phyloP scores from a whole-genome alignment of 371 early-diverging fungal species.

The Circinella umbellata region DNA sequence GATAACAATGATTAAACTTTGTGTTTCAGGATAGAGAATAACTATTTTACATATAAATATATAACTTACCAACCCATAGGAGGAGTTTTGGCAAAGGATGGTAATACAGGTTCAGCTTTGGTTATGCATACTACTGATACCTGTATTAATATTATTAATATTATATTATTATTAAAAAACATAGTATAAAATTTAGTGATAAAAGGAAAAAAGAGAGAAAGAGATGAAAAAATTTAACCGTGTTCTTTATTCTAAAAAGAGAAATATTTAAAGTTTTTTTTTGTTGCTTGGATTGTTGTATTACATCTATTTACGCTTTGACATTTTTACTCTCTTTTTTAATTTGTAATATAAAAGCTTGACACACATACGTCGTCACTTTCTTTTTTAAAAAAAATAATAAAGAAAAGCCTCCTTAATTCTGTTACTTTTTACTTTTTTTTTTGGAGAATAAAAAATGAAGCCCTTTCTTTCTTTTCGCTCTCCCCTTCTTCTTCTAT shows the following conservation, averaged over 20 bases:
- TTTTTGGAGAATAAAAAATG: background rate
- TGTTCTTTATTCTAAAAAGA: background rate
- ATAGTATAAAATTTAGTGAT: no score
- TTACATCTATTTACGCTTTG: background rate
- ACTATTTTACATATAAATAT: background rate
- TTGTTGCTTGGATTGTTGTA: background rate
- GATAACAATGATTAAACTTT: no score
- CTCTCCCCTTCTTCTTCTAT: background rate
- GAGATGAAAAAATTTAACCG: constrained; percentile 4
- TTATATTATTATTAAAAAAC: background rate
- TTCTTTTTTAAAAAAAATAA: no score
- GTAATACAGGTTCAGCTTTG: background rate
- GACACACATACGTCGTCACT: background rate
- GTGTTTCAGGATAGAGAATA: background rate
- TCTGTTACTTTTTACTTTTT: no score
- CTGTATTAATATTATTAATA: no score
- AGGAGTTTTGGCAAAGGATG: constrained; percentile 13
- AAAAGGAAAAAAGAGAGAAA: background rate
- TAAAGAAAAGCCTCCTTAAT: background rate
- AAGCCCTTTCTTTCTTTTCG: background rate
- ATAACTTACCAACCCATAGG: constrained; percentile 27
- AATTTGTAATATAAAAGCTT: background rate
- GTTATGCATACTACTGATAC: background rate
- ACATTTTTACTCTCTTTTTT: background rate
- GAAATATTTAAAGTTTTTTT: constrained; percentile 1